Conservation (phyloP, 2,329 filamentous ascomycete species). For the Aspergillus carbonarius region DNA sequence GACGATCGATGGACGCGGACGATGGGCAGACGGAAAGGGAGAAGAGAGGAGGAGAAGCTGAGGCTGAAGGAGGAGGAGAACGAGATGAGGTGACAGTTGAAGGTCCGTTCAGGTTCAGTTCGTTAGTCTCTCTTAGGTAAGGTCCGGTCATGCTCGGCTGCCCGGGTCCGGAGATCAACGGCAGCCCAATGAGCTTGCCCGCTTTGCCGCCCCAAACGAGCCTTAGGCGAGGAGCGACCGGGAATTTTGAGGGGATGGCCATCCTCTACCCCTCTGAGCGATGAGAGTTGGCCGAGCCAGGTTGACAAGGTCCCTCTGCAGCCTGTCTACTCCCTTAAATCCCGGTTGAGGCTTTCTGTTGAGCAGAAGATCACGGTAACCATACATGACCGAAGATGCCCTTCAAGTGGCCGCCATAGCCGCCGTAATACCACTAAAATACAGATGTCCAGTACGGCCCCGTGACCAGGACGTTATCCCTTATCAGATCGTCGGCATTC, state of each 20-base stretch:
- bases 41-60: constrained; percentile 7
- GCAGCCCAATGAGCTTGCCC: constrained; percentile 26
- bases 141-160: constrained; percentile 3
- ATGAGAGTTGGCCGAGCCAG: too few relatives aligned
- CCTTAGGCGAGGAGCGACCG: constrained; percentile 27
- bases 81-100: constrained; percentile 15
- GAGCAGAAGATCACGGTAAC: not conserved
- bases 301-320: too few relatives aligned
- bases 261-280: too few relatives aligned
- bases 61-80: constrained; percentile 7
- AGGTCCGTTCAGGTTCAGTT: constrained; percentile 2
- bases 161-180: constrained; percentile 10
- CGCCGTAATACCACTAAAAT: not conserved
- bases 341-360: not conserved
- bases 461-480: not conserved
- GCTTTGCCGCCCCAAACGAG: constrained; percentile 39
- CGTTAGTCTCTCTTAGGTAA: constrained; percentile 6
- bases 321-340: not conserved
- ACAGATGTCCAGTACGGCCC: not conserved
- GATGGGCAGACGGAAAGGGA: constrained; percentile 2
- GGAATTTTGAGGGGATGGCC: not conserved
- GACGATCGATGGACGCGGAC: not conserved
- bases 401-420: not conserved
- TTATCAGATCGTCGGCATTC: not conserved
- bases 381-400: not conserved